Evolutionary conservation across 176 grass and related monocot species (phyloP), one percentile per base, ranked within the genome.

Genomic region (Raddia guianensis): DNA sequence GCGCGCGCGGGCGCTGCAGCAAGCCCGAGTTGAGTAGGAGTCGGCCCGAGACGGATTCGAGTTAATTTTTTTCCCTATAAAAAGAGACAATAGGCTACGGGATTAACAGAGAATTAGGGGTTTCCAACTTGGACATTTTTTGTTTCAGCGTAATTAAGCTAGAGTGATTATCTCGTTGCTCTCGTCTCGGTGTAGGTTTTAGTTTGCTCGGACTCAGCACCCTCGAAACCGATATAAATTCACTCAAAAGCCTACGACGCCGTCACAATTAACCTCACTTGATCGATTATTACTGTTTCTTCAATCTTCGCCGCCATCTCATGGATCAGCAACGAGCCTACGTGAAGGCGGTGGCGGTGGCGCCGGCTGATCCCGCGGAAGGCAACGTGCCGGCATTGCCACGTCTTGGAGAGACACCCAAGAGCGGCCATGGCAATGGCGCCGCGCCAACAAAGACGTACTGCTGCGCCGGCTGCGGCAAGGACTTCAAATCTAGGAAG

Each of bases 401-500:
- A 33, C 15, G 27, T 52, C 16, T 5, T 9, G 53, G 18, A 10
- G 45, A 12, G 71, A 56, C 15, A 14, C 32, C 34, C 3, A 40
- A 3, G 21, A 68, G 65, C 40, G 15, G 18, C 10, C 45, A 60
- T 37, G 73, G 63, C 51, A 68, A 18, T 10, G 21, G 58, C 32
- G 53, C 54, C 49, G 40, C 42, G n/a, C 40, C 40, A 49, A 12
- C 14, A 67, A 66, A 9, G 10, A 6, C 35, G 35, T 12, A 6
- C 59, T 50, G 61, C 9, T 88, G 82, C 32, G 60, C 52, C 0
- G 85, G 88, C 78, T 91, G 89, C 54, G 62, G 53, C 34, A 91
- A 88, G 89, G 3, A 5, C 40, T 91, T 91, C 74, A 9, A 4
- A 62, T 85, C 81, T 8, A 42, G 44, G 19, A 91, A 85, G 82